A percentile compares a stretch with the other conserved stretches of the same genome.
Evolutionary conservation across 1,284 basidiomycete genomes (phyloP).

Genomic region (Heterobasidion occidentale): DNA sequence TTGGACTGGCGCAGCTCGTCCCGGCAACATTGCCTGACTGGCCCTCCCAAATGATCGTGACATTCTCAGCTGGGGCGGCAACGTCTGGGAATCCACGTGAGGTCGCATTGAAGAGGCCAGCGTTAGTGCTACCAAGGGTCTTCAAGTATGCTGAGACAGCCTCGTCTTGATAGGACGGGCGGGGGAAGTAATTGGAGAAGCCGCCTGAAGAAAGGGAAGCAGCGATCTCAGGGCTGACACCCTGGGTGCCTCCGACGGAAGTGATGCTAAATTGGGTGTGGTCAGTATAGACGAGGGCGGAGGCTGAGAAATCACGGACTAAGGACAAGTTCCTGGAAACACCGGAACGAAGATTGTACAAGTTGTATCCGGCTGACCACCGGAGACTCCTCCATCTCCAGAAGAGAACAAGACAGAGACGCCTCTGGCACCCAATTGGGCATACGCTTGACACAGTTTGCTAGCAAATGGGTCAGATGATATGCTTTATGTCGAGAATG

Average conservation of each 20-base stretch:
- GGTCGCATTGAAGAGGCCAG: slow-evolving; percentile 15
- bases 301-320: background rate
- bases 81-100: slow-evolving; percentile 29
- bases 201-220: slow-evolving; percentile 1
- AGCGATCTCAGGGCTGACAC: slow-evolving; percentile 16
- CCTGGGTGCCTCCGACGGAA: slow-evolving; percentile 15
- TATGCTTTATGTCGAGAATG: background rate
- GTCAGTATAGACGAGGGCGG: background rate
- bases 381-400: slow-evolving; percentile 13
- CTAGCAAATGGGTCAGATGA: background rate
- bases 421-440: slow-evolving; percentile 3
- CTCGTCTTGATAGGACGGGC: background rate
- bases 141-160: slow-evolving; percentile 6
- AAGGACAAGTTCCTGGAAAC: slow-evolving; percentile 1
- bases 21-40: slow-evolving; percentile 36
- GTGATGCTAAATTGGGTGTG: background rate
- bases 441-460: slow-evolving; percentile 1
- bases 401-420: slow-evolving; percentile 3
- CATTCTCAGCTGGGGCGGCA: slow-evolving; percentile 50
- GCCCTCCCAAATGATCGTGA: slow-evolving; percentile 52
- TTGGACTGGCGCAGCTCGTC: slow-evolving; percentile 14
- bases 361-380: slow-evolving; percentile 5
- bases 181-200: slow-evolving; percentile 3
- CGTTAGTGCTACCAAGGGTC: slow-evolving; percentile 20
- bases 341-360: slow-evolving; percentile 2